Evolutionary conservation across 2,329 filamentous ascomycete genomes (phyloP).

Genomic region (Cryphonectria parasitica): DNA sequence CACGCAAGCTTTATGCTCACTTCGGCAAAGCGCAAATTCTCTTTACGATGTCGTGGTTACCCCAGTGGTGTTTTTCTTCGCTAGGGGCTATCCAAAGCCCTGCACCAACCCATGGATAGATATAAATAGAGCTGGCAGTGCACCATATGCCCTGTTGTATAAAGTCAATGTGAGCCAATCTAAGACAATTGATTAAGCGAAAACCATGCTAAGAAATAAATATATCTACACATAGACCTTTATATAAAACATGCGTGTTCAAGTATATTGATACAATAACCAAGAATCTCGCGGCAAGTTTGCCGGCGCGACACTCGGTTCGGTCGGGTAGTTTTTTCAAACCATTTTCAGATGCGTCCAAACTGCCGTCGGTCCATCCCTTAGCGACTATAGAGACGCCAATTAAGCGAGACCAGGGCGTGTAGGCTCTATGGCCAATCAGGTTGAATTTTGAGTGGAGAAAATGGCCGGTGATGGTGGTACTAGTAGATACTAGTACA

Average conservation of each 20-base stretch:
- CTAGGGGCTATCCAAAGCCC: background rate
- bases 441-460: background rate
- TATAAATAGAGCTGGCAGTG: background rate
- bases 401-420: too few relatives aligned
- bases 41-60: background rate
- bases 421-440: too few relatives aligned
- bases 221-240: background rate
- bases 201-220: background rate
- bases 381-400: too few relatives aligned
- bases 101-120: background rate
- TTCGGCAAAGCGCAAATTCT: background rate
- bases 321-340: too few relatives aligned
- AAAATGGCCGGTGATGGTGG: background rate
- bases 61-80: too few relatives aligned
- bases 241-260: background rate
- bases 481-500: constrained; percentile 5
- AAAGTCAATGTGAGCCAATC: background rate
- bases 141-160: background rate
- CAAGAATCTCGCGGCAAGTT: background rate
- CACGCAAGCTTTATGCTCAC: background rate
- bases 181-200: background rate
- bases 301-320: too few relatives aligned
- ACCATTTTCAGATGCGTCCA: too few relatives aligned
- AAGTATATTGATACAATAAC: background rate
- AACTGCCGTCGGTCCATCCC: too few relatives aligned